phyloP scores from a whole-genome alignment of 371 early-diverging fungal species.

The Vairimorpha necatrix region DNA sequence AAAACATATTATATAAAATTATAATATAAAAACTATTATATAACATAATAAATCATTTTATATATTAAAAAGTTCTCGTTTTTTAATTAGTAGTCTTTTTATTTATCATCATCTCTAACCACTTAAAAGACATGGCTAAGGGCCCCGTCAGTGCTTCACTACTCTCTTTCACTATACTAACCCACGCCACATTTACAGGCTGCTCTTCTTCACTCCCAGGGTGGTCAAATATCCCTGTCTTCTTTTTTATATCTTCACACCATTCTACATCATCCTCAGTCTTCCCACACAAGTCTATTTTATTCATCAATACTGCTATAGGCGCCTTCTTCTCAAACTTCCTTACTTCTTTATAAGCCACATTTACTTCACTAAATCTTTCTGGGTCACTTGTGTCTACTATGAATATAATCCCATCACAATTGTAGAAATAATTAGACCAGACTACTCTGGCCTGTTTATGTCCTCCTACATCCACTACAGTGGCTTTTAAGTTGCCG shows the following conservation, averaged over 20 bases:
- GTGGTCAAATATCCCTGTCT: slow-evolving; percentile 52
- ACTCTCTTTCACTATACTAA: slow-evolving; percentile 59
- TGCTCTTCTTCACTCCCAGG: slow-evolving; percentile 50
- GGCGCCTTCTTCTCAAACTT: slow-evolving; percentile 57
- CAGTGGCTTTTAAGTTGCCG: slow-evolving; percentile 61
- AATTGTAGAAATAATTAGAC: slow-evolving; percentile 63
- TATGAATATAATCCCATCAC: slow-evolving; percentile 65
- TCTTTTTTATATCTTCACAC: slow-evolving; percentile 37
- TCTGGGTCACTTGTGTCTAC: slow-evolving; percentile 62
- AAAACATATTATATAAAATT: too few relatives aligned
- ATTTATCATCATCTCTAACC: slow-evolving; percentile 48
- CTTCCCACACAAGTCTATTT: slow-evolving; percentile 60
- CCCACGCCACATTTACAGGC: slow-evolving; percentile 52
- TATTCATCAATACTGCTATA: slow-evolving; percentile 65
- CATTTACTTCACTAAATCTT: slow-evolving; percentile 59
- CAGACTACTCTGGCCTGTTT: slow-evolving; percentile 61
- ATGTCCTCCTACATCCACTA: slow-evolving; percentile 65
- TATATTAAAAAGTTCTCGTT: too few relatives aligned
- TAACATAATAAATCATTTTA: too few relatives aligned
- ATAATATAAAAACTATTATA: too few relatives aligned
- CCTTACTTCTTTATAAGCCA: slow-evolving; percentile 58
- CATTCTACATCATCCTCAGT: slow-evolving; percentile 46
- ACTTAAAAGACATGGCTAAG: slow-evolving; percentile 36
- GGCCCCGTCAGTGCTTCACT: slow-evolving; percentile 37
- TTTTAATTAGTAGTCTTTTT: too few relatives aligned